Conservation (phyloP, 345 rosid genomes). For the Salix suchowensis region DNA sequence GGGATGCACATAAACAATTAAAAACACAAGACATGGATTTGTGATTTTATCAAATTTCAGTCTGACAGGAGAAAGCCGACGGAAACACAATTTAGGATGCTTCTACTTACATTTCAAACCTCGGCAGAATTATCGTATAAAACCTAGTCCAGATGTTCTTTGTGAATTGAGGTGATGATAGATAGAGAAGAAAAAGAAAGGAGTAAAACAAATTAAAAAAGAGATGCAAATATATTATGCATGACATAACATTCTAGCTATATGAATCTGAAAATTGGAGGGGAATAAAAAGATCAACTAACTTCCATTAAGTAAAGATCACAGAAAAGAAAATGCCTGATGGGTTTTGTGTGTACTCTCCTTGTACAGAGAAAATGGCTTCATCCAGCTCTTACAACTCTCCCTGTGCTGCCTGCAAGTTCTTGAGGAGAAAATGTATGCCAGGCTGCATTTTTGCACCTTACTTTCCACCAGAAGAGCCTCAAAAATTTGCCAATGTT, state of each 20-base stretch:
- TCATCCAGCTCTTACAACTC: constrained; percentile 84
- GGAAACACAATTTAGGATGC: not conserved
- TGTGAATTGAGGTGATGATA: not conserved
- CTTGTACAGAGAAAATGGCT: constrained; percentile 33
- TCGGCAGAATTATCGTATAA: not conserved
- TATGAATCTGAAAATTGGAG: not conserved
- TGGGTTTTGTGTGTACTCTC: constrained; percentile 2
- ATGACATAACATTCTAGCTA: not conserved
- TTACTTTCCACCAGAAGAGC: constrained; percentile 93
- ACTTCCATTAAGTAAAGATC: constrained; percentile 14
- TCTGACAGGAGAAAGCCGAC: not conserved
- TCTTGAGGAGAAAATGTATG: constrained; percentile 84
- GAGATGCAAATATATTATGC: not conserved
- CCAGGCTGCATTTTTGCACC: constrained; percentile 95
- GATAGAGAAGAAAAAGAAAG: not conserved
- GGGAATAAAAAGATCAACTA: not conserved
- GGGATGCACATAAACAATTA: not conserved
- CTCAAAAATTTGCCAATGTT: constrained; percentile 85
- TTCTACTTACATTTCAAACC: not conserved
- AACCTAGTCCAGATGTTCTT: not conserved
- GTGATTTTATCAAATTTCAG: not conserved
- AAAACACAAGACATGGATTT: not conserved
- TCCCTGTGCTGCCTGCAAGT: constrained; percentile 97
- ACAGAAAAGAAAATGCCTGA: constrained; percentile 7
- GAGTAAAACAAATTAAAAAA: not conserved